These are phyloP conservation scores for Alternaria metachromatica DNA, from an alignment of 2,329 filamentous ascomycete species.

Conservation along the genomic window DNA sequence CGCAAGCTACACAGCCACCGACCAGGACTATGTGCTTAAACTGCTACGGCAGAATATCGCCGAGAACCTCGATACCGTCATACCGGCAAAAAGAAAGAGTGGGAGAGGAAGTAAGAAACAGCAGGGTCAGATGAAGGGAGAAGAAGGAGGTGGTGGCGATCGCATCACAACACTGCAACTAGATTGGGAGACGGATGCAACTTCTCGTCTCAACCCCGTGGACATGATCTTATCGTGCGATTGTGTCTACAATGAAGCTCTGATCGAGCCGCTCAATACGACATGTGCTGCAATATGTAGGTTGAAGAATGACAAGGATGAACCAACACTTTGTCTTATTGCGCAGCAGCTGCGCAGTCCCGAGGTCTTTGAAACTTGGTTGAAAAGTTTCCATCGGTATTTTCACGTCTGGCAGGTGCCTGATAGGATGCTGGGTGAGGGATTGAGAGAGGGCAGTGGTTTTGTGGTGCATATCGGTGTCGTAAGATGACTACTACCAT, in stretches of 20 bases:
- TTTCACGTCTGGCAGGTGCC: conserved; percentile 82
- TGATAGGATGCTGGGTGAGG: conserved; percentile 65
- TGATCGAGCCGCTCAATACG: conserved; percentile 81
- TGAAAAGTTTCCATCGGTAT: conserved; percentile 67
- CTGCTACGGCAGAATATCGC: conserved; percentile 78
- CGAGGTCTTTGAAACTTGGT: conserved; percentile 84
- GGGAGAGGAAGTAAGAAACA: conserved; percentile 34
- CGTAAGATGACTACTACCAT: conserved; percentile 21
- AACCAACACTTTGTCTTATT: conserved; percentile 75
- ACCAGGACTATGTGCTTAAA: conserved; percentile 84
- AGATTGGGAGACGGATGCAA: conserved; percentile 78
- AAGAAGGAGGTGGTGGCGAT: not conserved
- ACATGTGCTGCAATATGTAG: conserved; percentile 78
- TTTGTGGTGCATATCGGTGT: conserved; percentile 82
- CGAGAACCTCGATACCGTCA: conserved; percentile 58
- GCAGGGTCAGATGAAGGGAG: not conserved
- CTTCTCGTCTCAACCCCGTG: conserved; percentile 60
- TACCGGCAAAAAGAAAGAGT: conserved; percentile 14
- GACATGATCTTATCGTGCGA: conserved; percentile 85
- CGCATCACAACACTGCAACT: conserved; percentile 51
- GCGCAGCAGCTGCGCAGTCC: conserved; percentile 88
- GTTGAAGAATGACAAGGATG: conserved; percentile 53
- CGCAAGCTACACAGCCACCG: conserved; percentile 76
- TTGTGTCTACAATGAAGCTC: conserved; percentile 91
- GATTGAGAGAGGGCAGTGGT: conserved; percentile 69